phyloP scores from a whole-genome alignment of 2,329 filamentous ascomycete species.

The Neobulgaria alba region DNA sequence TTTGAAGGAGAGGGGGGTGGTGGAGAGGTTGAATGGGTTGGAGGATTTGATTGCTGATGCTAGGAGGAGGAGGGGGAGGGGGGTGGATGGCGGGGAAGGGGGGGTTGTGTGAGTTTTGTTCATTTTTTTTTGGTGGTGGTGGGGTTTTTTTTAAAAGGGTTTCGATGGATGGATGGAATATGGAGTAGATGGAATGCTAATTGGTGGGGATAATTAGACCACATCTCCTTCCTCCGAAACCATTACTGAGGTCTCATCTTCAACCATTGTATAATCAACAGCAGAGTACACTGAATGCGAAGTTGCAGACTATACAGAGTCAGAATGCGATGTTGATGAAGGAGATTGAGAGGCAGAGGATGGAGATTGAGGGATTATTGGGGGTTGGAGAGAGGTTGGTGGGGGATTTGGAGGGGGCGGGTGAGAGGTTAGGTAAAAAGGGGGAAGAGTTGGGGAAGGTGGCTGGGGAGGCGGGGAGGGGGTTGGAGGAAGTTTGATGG shows the following conservation, averaged over 20 bases:
- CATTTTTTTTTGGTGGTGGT: not conserved
- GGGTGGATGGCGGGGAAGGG: no score
- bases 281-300: slow-evolving; percentile 47
- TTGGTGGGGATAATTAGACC: slow-evolving; percentile 34
- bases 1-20: slow-evolving; percentile 41
- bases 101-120: no score
- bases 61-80: slow-evolving; percentile 12
- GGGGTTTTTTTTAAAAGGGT: not conserved
- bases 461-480: not conserved
- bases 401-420: slow-evolving; percentile 44
- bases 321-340: slow-evolving; percentile 47
- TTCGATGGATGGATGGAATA: not conserved
- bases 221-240: slow-evolving; percentile 45
- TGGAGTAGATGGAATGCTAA: not conserved
- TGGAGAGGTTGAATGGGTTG: slow-evolving; percentile 50
- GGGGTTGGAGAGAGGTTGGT: slow-evolving; percentile 41
- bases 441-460: not conserved
- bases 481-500: not conserved
- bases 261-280: slow-evolving; percentile 43
- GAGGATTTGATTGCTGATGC: slow-evolving; percentile 48
- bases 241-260: slow-evolving; percentile 47
- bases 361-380: slow-evolving; percentile 45
- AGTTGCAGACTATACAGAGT: slow-evolving; percentile 46
- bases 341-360: slow-evolving; percentile 43
- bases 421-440: slow-evolving; percentile 18